Conservation (phyloP, 495 filamentous ascomycete species). For the Coniosporium apollinis region DNA sequence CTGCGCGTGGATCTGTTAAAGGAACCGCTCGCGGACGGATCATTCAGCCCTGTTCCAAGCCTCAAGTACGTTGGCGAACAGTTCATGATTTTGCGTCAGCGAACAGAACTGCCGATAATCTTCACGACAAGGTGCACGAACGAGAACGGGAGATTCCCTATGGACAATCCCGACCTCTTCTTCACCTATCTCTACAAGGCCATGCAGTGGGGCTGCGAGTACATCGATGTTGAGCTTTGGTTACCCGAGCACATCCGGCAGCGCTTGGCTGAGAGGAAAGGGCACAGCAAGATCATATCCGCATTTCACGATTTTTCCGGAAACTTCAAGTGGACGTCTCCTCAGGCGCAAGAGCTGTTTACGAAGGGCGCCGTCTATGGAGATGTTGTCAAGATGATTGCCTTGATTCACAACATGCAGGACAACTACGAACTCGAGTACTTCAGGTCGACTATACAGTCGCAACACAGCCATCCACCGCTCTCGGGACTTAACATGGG, state of each 20-base stretch:
- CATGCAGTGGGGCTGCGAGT: constrained; percentile 75
- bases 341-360: constrained; percentile 50
- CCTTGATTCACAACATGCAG: constrained; percentile 56
- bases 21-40: constrained; percentile 45
- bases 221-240: constrained; percentile 77
- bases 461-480: constrained; percentile 45
- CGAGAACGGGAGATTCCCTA: constrained; percentile 70
- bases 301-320: constrained; percentile 79
- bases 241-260: constrained; percentile 57
- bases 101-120: constrained; percentile 72
- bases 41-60: constrained; percentile 46
- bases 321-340: constrained; percentile 62
- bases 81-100: constrained; percentile 63
- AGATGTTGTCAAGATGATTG: constrained; percentile 80
- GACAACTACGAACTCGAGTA: constrained; percentile 81
- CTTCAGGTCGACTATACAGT: constrained; percentile 60
- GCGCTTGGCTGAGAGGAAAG: constrained; percentile 47
- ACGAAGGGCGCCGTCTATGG: constrained; percentile 52
- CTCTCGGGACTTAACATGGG: constrained; percentile 81
- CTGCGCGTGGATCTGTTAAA: constrained; percentile 66
- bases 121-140: constrained; percentile 66
- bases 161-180: constrained; percentile 57
- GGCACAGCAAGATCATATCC: constrained; percentile 66
- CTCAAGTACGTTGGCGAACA: constrained; percentile 72
- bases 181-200: constrained; percentile 62